These are phyloP conservation scores for Viola odorata DNA, from an alignment of 345 rosid genomes.

Conservation along the genomic window DNA sequence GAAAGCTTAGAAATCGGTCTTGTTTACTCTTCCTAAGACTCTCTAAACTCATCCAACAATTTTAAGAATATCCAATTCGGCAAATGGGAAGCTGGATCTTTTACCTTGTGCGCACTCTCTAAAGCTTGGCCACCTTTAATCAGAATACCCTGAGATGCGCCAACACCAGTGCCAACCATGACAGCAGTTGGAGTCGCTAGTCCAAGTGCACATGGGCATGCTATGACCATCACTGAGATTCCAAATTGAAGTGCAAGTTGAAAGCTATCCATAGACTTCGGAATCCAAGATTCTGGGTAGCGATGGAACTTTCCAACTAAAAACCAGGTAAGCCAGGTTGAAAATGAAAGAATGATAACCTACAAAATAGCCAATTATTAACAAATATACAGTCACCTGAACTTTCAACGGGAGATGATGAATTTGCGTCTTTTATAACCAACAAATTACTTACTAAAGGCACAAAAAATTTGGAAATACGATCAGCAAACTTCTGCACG, in stretches of 20 bases:
- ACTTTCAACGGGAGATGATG: background rate
- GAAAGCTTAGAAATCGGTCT: no score
- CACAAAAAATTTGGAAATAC: conserved; percentile 78
- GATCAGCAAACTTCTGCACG: conserved; percentile 88
- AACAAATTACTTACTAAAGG: conserved; percentile 50
- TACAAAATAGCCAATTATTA: conserved; percentile 17
- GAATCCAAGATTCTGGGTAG: conserved; percentile 89
- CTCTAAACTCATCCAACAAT: no score
- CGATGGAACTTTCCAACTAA: conserved; percentile 72
- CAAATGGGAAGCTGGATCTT: no score
- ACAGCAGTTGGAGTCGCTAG: conserved; percentile 99
- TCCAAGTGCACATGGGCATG: conserved; percentile 96
- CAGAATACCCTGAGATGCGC: conserved; percentile 92
- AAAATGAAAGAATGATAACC: conserved; percentile 77
- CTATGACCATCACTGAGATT: conserved; percentile 96
- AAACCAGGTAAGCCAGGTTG: conserved; percentile 92
- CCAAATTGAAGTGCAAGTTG: conserved; percentile 96
- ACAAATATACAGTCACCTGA: background rate
- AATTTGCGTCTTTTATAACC: background rate
- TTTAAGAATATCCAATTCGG: background rate
- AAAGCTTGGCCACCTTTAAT: conserved; percentile 96
- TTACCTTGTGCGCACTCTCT: conserved; percentile 80
- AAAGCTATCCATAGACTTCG: conserved; percentile 88
- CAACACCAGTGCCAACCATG: conserved; percentile 98
- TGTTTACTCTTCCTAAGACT: no score